Percentiles rank a stretch among this genome's conserved stretches.
These are phyloP conservation scores for Lentinula detonsa DNA, from an alignment of 768 basidiomycete genomes.

Conservation along the genomic window DNA sequence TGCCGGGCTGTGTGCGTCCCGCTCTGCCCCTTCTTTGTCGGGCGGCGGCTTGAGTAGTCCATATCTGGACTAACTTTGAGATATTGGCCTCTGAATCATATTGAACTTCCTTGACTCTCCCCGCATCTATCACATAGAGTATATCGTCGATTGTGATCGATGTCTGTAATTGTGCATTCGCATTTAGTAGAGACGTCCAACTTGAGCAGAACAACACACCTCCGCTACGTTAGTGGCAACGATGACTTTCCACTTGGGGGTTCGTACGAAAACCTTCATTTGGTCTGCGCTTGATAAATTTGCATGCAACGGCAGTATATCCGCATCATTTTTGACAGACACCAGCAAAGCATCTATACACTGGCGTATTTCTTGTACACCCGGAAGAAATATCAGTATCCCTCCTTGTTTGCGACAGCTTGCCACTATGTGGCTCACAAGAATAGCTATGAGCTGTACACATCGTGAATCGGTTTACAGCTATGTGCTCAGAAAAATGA, in stretches of 20 bases:
- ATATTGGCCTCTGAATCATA: slow-evolving; percentile 67
- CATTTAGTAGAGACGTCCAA: background rate
- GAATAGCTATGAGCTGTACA: slow-evolving; percentile 54
- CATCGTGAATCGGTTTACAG: background rate
- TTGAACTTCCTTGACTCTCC: slow-evolving; percentile 81
- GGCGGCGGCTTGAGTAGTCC: slow-evolving; percentile 74
- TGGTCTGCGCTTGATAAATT: slow-evolving; percentile 86
- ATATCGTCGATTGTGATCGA: slow-evolving; percentile 91
- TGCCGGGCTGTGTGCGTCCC: slow-evolving; percentile 75
- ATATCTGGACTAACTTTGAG: slow-evolving; percentile 72
- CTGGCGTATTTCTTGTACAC: slow-evolving; percentile 81
- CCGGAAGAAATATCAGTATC: slow-evolving; percentile 86
- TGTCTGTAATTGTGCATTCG: slow-evolving; percentile 39
- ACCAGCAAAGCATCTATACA: slow-evolving; percentile 58
- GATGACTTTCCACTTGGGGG: slow-evolving; percentile 73
- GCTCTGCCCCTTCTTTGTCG: slow-evolving; percentile 86
- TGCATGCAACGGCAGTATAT: slow-evolving; percentile 79
- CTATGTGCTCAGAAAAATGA: background rate
- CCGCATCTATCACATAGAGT: slow-evolving; percentile 77
- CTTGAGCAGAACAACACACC: slow-evolving; percentile 30
- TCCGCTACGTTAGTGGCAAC: slow-evolving; percentile 91
- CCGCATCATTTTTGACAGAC: slow-evolving; percentile 28
- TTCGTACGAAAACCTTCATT: slow-evolving; percentile 61
- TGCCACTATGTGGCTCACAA: slow-evolving; percentile 58
- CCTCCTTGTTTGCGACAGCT: slow-evolving; percentile 48